A percentile compares a stretch with the other conserved stretches of the same genome.
Conservation (phyloP, 768 basidiomycete genomes). For the Psilocybe sp. region DNA sequence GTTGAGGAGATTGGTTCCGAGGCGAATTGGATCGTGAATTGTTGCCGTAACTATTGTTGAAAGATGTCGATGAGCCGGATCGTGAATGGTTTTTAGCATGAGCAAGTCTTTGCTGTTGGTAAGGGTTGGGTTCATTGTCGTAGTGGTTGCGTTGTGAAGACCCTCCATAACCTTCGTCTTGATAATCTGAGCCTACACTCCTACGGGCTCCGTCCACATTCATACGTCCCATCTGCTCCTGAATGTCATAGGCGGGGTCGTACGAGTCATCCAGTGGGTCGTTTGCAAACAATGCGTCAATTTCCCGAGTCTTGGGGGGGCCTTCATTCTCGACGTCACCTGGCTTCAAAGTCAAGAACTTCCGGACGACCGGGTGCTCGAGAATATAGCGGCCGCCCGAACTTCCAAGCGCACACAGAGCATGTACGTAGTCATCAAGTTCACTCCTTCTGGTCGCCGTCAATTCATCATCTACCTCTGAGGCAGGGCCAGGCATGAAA, state of each 20-base stretch:
- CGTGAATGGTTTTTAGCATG: constrained; percentile 50
- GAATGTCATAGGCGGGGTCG: constrained; percentile 35
- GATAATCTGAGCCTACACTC: constrained; percentile 69
- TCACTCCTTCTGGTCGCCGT: constrained; percentile 80
- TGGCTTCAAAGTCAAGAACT: constrained; percentile 80
- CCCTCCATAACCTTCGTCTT: constrained; percentile 51
- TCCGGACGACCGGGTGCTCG: constrained; percentile 74
- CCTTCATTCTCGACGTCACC: constrained; percentile 79
- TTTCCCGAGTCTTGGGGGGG: constrained; percentile 55
- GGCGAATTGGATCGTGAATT: constrained; percentile 40
- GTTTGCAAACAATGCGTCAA: constrained; percentile 49
- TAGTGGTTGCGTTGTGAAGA: constrained; percentile 37
- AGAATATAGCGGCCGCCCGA: constrained; percentile 76
- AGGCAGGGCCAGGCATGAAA: constrained; percentile 95
- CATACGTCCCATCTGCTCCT: constrained; percentile 50
- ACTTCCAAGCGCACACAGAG: constrained; percentile 69
- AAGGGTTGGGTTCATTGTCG: constrained; percentile 37
- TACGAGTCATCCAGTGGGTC: constrained; percentile 36
- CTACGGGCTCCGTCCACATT: constrained; percentile 40
- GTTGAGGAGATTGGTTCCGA: constrained; percentile 33
- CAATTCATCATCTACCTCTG: constrained; percentile 78
- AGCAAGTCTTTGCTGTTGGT: constrained; percentile 37
- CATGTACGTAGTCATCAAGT: constrained; percentile 84
- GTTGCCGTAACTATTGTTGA: constrained; percentile 35
- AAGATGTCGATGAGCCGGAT: constrained; percentile 46